These are phyloP conservation scores for Artemisia argyi DNA, from an alignment of 129 eudicot genomes.

Conservation along the genomic window DNA sequence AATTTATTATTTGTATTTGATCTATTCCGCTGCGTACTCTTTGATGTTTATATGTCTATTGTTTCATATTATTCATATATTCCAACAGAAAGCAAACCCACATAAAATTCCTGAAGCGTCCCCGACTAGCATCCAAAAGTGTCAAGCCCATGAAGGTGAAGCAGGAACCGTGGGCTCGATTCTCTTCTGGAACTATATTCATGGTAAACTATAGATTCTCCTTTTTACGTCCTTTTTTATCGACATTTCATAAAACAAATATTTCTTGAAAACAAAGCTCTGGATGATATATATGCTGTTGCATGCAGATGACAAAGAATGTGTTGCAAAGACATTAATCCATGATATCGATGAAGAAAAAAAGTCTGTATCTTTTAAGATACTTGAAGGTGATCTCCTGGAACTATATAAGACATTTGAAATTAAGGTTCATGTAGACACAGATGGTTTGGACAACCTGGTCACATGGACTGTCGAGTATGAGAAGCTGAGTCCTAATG, in stretches of 20 bases:
- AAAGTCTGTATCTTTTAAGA: constrained; percentile 23
- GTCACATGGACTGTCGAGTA: constrained; percentile 37
- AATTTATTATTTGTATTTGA: no score
- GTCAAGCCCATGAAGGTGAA: no score
- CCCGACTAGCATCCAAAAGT: constrained; percentile 34
- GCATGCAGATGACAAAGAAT: constrained; percentile 28
- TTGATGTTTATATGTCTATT: no score
- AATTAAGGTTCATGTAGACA: constrained; percentile 25
- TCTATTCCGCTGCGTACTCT: no score
- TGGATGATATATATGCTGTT: not conserved
- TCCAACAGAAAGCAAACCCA: constrained; percentile 24
- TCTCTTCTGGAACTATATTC: no score
- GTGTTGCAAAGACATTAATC: constrained; percentile 16
- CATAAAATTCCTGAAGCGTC: constrained; percentile 30
- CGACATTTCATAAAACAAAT: no score
- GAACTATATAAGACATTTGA: constrained; percentile 28
- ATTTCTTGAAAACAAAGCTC: not conserved
- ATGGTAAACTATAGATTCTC: no score
- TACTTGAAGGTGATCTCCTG: constrained; percentile 28
- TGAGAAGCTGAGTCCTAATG: constrained; percentile 25
- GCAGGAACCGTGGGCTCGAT: no score
- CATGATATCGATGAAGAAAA: constrained; percentile 23
- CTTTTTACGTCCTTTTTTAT: no score
- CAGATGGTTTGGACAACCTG: constrained; percentile 14
- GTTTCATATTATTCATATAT: no score